Evolutionary conservation across 805 yeast species (phyloP), one percentile per base, ranked within the genome.

Genomic region (Zygosaccharomyces pseudorouxii): DNA sequence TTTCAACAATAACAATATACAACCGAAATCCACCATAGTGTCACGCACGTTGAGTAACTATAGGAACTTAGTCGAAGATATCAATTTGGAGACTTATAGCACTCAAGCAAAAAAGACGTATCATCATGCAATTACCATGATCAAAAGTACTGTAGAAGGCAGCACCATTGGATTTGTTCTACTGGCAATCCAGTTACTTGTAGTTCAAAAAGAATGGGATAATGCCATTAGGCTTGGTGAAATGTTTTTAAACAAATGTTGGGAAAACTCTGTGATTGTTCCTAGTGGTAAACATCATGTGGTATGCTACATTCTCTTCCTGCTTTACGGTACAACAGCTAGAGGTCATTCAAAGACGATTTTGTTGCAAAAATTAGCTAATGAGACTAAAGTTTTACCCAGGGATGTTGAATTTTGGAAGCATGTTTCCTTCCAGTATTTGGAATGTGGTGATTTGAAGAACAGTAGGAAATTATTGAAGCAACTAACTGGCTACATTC

Each of bases 61-160:
- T 46, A 51, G 52, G 10, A 45, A 51, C n/a, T 19, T 54, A 16
- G 57, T 66, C 2, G 52, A 53, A 22, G 53, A 63, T 46, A 52
- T 60, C 16, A 47, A 47, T 10, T 46, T 60, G 31, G 69, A 64
- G 44, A 56, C 63, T 19, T 66, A 63, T 38, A 49, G 49, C 42
- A 56, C 64, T 2, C 70, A 66, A 44, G 60, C 65, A 18, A 63
- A 56, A 38, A 61, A 60, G 47, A 38, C 59, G 19, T 64, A 57
- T 33, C 63, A 63, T 33, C 51, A 49, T 19, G 51, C 56, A 5
- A 20, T 57, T n/a, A 50, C 48, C 7, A 47, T 52, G 29, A 55
- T 64, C n/a, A 42, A 48, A n/a, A 55, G 60, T 45, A 56, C 59
- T 27, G 48, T 40, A 9, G 48, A 48, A 6, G 60, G 58, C 18